A percentile compares a stretch with the other conserved stretches of the same genome.
Evolutionary conservation across 1,284 basidiomycete genomes (phyloP).

Genomic region (Trametes sp.): DNA sequence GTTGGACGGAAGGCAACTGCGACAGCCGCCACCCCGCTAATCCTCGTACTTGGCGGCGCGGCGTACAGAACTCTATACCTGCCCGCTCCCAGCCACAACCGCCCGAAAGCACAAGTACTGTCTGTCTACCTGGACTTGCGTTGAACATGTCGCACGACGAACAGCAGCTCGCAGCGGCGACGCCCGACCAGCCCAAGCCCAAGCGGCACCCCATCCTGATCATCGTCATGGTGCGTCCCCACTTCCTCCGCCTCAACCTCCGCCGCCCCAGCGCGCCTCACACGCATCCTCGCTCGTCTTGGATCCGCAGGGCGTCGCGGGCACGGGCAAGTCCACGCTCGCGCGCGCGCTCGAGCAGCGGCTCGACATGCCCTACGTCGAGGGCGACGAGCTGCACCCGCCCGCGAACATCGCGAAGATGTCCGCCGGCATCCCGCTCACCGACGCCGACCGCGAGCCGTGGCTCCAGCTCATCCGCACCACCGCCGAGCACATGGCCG

Average conservation of each 20-base stretch:
- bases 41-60: not conserved
- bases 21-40: not conserved
- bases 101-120: no score
- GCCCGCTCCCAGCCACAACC: no score
- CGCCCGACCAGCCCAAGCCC: constrained; percentile 18
- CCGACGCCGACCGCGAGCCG: constrained; percentile 84
- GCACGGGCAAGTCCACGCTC: constrained; percentile 91
- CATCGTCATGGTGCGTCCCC: constrained; percentile 54
- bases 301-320: constrained; percentile 70
- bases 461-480: constrained; percentile 83
- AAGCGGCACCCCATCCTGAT: constrained; percentile 45
- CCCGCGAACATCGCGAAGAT: constrained; percentile 88
- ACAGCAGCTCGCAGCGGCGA: constrained; percentile 19
- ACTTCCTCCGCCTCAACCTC: no score
- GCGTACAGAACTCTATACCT: not conserved
- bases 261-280: no score
- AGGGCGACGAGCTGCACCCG: constrained; percentile 92
- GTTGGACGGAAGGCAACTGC: not conserved
- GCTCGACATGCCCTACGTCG: constrained; percentile 80
- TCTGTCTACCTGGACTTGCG: no score
- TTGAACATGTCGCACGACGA: constrained; percentile 15
- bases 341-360: constrained; percentile 69
- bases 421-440: constrained; percentile 80
- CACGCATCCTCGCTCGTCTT: not conserved
- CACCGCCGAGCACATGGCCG: constrained; percentile 60